phyloP scores from a whole-genome alignment of 805 yeast species.

The Kodamaea restingae region DNA sequence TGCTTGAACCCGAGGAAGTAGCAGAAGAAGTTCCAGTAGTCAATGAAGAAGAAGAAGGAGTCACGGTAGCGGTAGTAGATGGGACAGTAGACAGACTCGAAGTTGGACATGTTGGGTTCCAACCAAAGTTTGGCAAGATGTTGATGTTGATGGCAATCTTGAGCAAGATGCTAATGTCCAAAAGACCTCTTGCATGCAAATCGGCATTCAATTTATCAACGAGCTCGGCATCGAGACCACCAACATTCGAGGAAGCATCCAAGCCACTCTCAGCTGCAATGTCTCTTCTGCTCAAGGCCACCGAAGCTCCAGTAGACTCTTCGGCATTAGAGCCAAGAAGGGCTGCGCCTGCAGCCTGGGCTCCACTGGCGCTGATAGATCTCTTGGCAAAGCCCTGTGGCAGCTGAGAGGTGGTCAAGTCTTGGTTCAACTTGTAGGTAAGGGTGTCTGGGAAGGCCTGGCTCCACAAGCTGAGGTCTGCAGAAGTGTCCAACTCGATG shows the following conservation, averaged over 20 bases:
- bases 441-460: conserved; percentile 10
- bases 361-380: neutral
- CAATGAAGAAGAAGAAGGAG: neutral
- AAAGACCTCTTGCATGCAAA: conserved; percentile 7
- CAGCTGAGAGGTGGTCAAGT: conserved; percentile 6
- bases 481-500: conserved; percentile 11
- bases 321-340: neutral
- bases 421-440: conserved; percentile 9
- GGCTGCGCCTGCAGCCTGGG: neutral
- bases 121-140: conserved; percentile 17
- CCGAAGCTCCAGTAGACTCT: too few species aligned
- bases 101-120: conserved; percentile 12
- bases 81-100: too few species aligned
- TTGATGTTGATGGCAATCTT: conserved; percentile 9
- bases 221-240: neutral
- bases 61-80: conserved; percentile 1
- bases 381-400: conserved; percentile 6
- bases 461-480: conserved; percentile 9
- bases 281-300: neutral
- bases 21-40: too few species aligned
- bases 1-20: too few species aligned
- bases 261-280: neutral
- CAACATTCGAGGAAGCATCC: conserved; percentile 3
- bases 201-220: conserved; percentile 1
- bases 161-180: conserved; percentile 8